Evolutionary conservation across 108 stramenopile species (phyloP), one percentile per base, ranked within the genome.

Genomic region (Skeletonema marinoi): DNA sequence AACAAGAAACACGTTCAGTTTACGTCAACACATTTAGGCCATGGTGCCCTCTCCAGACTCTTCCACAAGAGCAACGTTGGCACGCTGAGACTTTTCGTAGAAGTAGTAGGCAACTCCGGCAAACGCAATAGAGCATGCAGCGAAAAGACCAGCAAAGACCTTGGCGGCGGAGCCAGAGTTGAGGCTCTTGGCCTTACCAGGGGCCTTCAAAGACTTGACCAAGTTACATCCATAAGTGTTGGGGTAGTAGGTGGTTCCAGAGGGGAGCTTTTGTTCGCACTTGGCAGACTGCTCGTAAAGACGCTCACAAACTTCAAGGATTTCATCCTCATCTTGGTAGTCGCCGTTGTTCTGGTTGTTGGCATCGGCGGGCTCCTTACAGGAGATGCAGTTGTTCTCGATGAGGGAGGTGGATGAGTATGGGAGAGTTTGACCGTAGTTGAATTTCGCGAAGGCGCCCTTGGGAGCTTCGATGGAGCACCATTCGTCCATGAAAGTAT

Each of bases 271-370:
- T 36, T 74, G 75, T 70, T 95, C 94, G 84, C 94, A 95, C 83
- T 95, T 95, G 77, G 88, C 94, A 21, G 92, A 79, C 19, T 65
- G 73, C 17, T 88, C 87, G 67, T 95, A 93, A 0, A 93, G 73
- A 16, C 71, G 39, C 36, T 85, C 73, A 72, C 94, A 95, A 66
- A 91, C 88, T 21, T 94, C 90, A 64, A 75, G 66, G 35, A 88
- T 77, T 14, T 78, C 66, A 64, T 85, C 74, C 6, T 68, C 65
- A 66, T 81, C 80, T 66, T 75, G 54, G n/a, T 78, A 71, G 21
- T 83, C 77, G 51, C 70, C 65, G 38, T 83, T 41, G 17, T 58
- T 51, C 16, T 65, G 33, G 8, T 73, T 4, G 30, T 51, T 51
- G 17, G n/a, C 17, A 19, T 51, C 50, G 3, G 4, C n/a, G 70